phyloP scores from a whole-genome alignment of 176 grass and related monocot species.

The Oryza glaberrima region DNA sequence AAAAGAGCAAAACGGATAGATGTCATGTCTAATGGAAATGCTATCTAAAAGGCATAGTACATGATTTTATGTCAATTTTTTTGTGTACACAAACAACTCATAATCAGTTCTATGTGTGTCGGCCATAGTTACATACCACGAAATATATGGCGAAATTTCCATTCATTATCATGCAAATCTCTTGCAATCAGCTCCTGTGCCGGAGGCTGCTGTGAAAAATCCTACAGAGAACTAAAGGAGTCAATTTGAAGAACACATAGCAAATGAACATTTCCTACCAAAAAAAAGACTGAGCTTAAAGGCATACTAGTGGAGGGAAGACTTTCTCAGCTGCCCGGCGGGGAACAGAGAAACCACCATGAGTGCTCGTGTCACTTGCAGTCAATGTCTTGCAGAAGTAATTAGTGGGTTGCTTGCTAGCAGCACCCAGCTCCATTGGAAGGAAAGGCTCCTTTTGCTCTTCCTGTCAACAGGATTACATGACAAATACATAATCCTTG shows the following conservation, averaged over 20 bases:
- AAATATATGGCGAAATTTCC: conserved; percentile 99
- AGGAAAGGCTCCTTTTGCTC: conserved; percentile 93
- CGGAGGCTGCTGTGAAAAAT: conserved; percentile 92
- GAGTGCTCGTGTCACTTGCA: conserved; percentile 96
- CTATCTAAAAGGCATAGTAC: conserved; percentile 10
- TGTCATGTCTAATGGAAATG: not conserved
- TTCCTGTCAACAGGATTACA: conserved; percentile 56
- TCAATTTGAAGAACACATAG: conserved; percentile 19
- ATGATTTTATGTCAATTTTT: not conserved
- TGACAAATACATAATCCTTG: conserved; percentile 14
- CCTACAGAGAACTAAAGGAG: conserved; percentile 45
- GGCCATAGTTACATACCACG: conserved; percentile 57
- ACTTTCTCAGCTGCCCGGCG: conserved; percentile 97
- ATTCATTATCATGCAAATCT: conserved; percentile 94
- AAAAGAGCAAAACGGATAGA: conserved; percentile 1
- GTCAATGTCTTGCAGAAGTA: conserved; percentile 99
- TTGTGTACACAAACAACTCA: not conserved
- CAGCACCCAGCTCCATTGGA: conserved; percentile 74
- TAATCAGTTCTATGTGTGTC: not conserved
- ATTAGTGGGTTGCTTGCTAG: conserved; percentile 92
- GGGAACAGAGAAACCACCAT: conserved; percentile 97
- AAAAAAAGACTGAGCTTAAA: conserved; percentile 32
- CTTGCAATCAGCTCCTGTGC: conserved; percentile 83
- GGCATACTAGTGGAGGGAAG: conserved; percentile 82
- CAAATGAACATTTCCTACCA: not conserved